Evolutionary conservation across 2,329 filamentous ascomycete species (phyloP), one percentile per base, ranked within the genome.

Genomic region (Dichotomopilus funicola): DNA sequence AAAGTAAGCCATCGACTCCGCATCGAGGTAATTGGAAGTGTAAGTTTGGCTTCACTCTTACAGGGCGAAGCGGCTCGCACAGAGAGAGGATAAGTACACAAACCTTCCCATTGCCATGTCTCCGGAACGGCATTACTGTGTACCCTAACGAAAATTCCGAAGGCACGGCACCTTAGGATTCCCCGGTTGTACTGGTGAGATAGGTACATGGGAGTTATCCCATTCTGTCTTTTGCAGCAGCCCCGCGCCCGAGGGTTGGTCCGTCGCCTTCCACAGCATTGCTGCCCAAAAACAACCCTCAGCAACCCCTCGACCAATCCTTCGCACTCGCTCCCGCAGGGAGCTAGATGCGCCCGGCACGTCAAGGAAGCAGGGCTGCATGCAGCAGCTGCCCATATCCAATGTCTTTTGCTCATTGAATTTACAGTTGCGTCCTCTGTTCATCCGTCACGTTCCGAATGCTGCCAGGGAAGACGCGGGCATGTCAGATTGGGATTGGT

Each of bases 331-430:
- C 37, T 19, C 10, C 12, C n/a, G 34, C 36, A 19, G 36, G 10
- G 40, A 45, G 9, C n/a, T 10, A n/a, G 31, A 19, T 38, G 42
- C 51, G 34, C 13, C 42, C 19, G 36, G 50, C 55, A 36, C 41
- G 36, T 49, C 46, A 53, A 7, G n/a, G 27, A 57, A 50, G 5
- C 51, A 54, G 49, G 55, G 51, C 51, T 57, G 51, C 55, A 49
- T 57, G 55, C 55, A 57, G 51, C 48, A 45, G 13, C 19, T 33
- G 40, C 12, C 36, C 40, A 27, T 9, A 47, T 42, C 51, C 51
- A 57, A 51, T 43, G 38, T 47, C 50, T 38, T 33, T 48, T 48
- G 11, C 34, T 31, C 6, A 19, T 1, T 45, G 12, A 9, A 31
- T 11, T 13, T 12, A 13, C 3, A n/a, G 31, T 13, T 35, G 45